Base-by-base conservation (phyloP, 352 stramenopile species). In the Pythium chondricola region DNA sequence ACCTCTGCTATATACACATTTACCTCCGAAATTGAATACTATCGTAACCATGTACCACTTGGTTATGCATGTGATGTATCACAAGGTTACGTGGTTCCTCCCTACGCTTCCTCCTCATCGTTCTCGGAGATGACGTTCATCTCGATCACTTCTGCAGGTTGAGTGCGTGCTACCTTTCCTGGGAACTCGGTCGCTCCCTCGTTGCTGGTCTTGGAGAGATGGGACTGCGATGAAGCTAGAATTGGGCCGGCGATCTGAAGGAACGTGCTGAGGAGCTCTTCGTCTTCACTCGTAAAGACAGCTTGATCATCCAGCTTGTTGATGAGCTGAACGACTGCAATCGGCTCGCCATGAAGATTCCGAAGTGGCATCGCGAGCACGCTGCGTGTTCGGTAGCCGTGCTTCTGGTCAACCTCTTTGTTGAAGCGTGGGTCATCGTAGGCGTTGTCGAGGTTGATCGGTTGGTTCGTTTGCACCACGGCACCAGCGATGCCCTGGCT, bases 371-470 rank as follows among this genome's bases (percentile, higher is more conserved):
- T 91, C 4, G 80, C 83, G 16, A 97, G 58, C 22, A 96, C 81
- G 38, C 74, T 93, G 22, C 82, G 83, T 3, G 88, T 96, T 29
- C 72, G 62, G 65, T 95, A 97, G 3, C 68, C 85, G 46, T 81
- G 79, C 32, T 93, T 93, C 43, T 95, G 71, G 51, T 96, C 87
- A 46, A 91, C 84, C 18, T 95, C 84, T 54, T 82, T 82, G 60
- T 95, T 95, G 63, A 96, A 96, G 0, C 87, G 75, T 3, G 76
- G 66, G 31, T 96, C 85, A 6, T 88, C 71, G 47, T 96, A 95
- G 22, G 87, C 87, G 37, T 96, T 83, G 8, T 68, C 67, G 10
- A 96, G 69, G 39, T 92, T 95, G 48, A 95, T 84, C 4, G 68
- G 52, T 43, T 74, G 56, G 29, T 91, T 93, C 4, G 63, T 70